Conservation (phyloP, 805 yeast species). For the Candida yuanshanica region DNA sequence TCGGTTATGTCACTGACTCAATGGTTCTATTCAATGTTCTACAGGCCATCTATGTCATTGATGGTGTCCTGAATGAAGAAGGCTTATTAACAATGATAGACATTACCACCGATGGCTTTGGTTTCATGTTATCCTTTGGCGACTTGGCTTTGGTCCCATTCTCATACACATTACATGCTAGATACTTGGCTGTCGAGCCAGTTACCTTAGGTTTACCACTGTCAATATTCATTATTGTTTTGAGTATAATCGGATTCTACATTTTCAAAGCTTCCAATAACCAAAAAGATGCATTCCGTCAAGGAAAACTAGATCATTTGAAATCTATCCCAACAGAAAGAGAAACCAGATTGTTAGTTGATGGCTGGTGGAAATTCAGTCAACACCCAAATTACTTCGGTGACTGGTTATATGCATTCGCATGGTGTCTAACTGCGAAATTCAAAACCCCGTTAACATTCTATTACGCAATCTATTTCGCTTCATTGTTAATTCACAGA, state of each 20-base stretch:
- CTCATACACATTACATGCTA: slow-evolving; percentile 79
- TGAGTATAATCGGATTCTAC: slow-evolving; percentile 63
- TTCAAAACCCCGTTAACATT: slow-evolving; percentile 77
- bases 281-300: slow-evolving; percentile 80
- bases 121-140: slow-evolving; percentile 93
- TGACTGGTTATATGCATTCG: slow-evolving; percentile 86
- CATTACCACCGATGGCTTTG: slow-evolving; percentile 93
- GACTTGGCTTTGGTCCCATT: slow-evolving; percentile 92
- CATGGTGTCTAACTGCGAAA: slow-evolving; percentile 93
- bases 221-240: slow-evolving; percentile 33
- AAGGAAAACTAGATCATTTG: slow-evolving; percentile 66
- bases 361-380: slow-evolving; percentile 94
- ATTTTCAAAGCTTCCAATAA: slow-evolving; percentile 81
- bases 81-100: slow-evolving; percentile 94
- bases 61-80: slow-evolving; percentile 87
- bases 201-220: slow-evolving; percentile 42
- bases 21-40: slow-evolving; percentile 59
- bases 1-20: slow-evolving; percentile 64
- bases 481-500: slow-evolving; percentile 75
- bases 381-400: slow-evolving; percentile 96
- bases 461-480: slow-evolving; percentile 82
- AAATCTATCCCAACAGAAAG: slow-evolving; percentile 65
- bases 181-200: slow-evolving; percentile 67
- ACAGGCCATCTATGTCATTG: slow-evolving; percentile 81
- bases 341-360: slow-evolving; percentile 74